A percentile compares a stretch with the other conserved stretches of the same genome.
These are phyloP conservation scores for Xylaria sp. DNA, from an alignment of 2,329 filamentous ascomycete species.

Conservation along the genomic window DNA sequence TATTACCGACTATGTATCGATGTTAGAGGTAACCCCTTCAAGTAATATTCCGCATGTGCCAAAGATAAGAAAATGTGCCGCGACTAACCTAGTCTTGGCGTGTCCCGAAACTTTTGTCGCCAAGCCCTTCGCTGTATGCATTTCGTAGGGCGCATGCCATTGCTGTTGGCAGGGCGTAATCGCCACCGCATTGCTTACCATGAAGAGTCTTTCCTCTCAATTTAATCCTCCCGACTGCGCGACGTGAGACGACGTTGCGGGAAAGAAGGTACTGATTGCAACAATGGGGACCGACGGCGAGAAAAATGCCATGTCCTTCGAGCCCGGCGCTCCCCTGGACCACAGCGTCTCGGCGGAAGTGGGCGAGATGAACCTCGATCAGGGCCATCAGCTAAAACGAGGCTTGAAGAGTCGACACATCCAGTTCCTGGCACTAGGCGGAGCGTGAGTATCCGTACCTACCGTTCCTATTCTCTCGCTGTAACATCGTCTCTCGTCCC, in stretches of 20 bases:
- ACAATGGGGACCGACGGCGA: constrained; percentile 20
- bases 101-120: background rate
- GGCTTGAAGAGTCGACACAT: constrained; percentile 57
- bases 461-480: too few relatives aligned
- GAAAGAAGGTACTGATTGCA: background rate
- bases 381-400: constrained; percentile 43
- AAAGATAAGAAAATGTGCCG: background rate
- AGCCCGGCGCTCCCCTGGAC: constrained; percentile 22
- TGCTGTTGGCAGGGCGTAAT: too few relatives aligned
- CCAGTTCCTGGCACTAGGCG: constrained; percentile 54
- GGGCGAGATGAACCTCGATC: constrained; percentile 33
- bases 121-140: background rate
- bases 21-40: too few relatives aligned
- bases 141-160: too few relatives aligned
- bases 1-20: too few relatives aligned
- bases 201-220: background rate
- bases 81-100: background rate
- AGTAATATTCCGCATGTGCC: too few relatives aligned
- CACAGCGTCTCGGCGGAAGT: constrained; percentile 21
- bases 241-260: background rate
- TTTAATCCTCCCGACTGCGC: background rate
- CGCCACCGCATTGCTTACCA: background rate
- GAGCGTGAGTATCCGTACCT: constrained; percentile 32
- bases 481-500: background rate
- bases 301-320: constrained; percentile 9